Evolutionary conservation across 495 filamentous ascomycete species (phyloP), one percentile per base, ranked within the genome.

Genomic region (Platismatia glauca): DNA sequence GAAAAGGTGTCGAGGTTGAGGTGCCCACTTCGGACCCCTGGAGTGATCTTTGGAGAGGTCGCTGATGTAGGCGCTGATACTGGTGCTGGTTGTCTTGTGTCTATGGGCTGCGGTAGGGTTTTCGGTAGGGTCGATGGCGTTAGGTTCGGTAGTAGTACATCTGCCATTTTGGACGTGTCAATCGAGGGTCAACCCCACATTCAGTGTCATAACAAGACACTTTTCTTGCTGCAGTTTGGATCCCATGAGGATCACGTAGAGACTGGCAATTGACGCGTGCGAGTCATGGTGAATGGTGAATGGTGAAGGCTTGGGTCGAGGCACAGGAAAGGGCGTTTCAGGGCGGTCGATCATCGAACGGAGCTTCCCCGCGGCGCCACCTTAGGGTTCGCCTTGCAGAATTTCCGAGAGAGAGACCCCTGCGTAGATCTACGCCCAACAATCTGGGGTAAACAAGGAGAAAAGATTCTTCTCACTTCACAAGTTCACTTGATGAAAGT

Each of bases 1-100:
- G 85, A 88, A 68, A 85, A 84, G 13, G 82, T 81, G 61, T 84
- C 84, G 16, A 84, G 70, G 63, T 79, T 82, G 53, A 87, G 72
- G 69, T 83, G 78, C 37, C 78, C 78, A 53, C 70, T 82, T 71
- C 78, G 73, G 67, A 69, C 52, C 1, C 58, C 62, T 31, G 50
- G 29, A 5, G 62, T 37, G 7, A 35, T 37, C 15, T 33, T 53
- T 24, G 48, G 27, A 7, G 18, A 31, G 9, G 24, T 52, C 11
- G 27, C 27, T 18, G 48, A 52, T 52, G 48, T 13, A 33, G 59
- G 56, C 31, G 60, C 50, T 15, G 55, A 24, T 29, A 33, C 18
- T 22, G 46, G 31, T 0, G 39, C 44, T 41, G 34, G 55, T 1
- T 38, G 37, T 15, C 53, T 62, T 20, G 39, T 56, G 22, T 62